Conservation (phyloP, 192 early-diverging fungal species). For the Podila minutissima region DNA sequence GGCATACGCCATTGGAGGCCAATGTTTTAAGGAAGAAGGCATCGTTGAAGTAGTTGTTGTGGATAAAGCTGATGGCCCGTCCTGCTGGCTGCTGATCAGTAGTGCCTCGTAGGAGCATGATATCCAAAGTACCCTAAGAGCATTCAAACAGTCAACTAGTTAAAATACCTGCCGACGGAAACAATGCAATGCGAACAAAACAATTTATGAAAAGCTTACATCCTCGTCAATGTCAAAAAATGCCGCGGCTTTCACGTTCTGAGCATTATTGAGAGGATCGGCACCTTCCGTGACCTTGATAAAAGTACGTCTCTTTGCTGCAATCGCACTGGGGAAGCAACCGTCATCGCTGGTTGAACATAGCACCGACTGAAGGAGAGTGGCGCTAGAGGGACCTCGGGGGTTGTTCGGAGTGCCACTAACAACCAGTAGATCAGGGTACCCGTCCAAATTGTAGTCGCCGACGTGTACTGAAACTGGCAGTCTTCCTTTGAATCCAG, state of each 20-base stretch:
- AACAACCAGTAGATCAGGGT: conserved; percentile 86
- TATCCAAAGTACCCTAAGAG: conserved; percentile 81
- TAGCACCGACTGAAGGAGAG: conserved; percentile 72
- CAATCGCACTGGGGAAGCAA: conserved; percentile 56
- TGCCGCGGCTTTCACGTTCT: conserved; percentile 67
- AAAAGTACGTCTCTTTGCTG: conserved; percentile 69
- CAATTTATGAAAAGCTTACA: conserved; percentile 57
- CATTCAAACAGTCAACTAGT: not conserved
- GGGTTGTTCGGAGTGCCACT: conserved; percentile 55
- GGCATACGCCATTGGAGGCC: conserved; percentile 75
- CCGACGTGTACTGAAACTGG: conserved; percentile 70
- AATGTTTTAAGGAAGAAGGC: conserved; percentile 93
- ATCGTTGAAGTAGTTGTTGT: conserved; percentile 94
- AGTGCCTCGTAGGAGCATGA: conserved; percentile 70
- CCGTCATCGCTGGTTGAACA: conserved; percentile 55
- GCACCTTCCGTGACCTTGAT: conserved; percentile 71
- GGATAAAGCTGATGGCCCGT: conserved; percentile 66
- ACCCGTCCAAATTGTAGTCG: conserved; percentile 92
- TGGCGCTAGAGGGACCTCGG: conserved; percentile 57
- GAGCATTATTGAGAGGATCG: conserved; percentile 60
- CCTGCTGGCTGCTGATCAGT: conserved; percentile 47
- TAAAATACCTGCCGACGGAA: not conserved
- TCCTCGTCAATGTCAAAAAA: conserved; percentile 94
- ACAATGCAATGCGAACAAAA: not conserved
- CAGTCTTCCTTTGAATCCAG: conserved; percentile 58